Evolutionary conservation across 371 early-diverging fungal species (phyloP).

Genomic region (Catenaria anguillulae): DNA sequence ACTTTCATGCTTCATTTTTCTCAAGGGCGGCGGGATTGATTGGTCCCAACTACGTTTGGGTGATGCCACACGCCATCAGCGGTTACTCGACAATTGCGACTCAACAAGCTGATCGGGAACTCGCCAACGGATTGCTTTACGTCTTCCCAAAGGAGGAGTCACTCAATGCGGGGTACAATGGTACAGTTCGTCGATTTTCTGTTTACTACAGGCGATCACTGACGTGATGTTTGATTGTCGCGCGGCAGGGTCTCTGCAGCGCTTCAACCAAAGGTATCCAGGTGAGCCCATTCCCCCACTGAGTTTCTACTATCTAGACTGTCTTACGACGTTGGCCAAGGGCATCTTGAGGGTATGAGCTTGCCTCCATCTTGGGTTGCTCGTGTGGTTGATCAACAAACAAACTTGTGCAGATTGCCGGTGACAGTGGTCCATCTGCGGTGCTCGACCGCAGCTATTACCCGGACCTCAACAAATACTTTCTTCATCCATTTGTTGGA

Average conservation of each 20-base stretch:
- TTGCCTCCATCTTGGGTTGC: too few species aligned
- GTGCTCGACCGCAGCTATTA: too few species aligned
- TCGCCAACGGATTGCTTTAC: background rate
- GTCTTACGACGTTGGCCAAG: background rate
- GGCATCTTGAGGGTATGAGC: background rate
- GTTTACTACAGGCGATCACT: too few species aligned
- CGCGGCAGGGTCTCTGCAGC: too few species aligned
- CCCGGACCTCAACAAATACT: too few species aligned
- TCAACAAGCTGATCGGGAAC: background rate
- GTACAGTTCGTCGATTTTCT: background rate
- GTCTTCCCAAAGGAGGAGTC: background rate
- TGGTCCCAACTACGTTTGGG: background rate
- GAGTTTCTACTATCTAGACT: background rate
- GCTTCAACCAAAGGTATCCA: background rate
- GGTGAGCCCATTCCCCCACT: background rate
- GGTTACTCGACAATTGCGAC: background rate
- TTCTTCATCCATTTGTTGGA: too few species aligned
- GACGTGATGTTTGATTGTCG: too few species aligned
- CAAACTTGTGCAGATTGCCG: too few species aligned
- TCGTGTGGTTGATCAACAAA: too few species aligned
- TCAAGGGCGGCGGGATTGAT: background rate
- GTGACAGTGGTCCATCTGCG: too few species aligned
- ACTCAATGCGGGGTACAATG: background rate
- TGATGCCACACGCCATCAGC: background rate
- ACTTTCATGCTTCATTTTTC: too few species aligned